These are phyloP conservation scores for Elaeis guineensis DNA, from an alignment of 176 grass and related monocot species.

Conservation along the genomic window DNA sequence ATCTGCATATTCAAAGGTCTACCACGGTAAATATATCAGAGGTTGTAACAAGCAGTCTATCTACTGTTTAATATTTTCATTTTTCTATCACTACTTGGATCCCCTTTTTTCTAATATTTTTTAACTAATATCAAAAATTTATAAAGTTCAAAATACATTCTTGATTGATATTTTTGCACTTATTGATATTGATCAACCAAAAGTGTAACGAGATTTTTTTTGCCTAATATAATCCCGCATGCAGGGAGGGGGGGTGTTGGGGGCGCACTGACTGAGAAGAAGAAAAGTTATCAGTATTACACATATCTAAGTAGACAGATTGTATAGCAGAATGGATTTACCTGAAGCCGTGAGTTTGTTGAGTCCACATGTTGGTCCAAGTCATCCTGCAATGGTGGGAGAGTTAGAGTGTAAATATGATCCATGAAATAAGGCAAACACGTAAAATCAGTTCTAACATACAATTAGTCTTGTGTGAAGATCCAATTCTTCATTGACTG, in stretches of 20 bases:
- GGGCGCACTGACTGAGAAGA: not conserved
- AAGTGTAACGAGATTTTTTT: too few relatives aligned
- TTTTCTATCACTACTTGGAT: too few relatives aligned
- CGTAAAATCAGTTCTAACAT: constrained; percentile 5
- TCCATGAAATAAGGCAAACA: constrained; percentile 5
- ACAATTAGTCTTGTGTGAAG: constrained; percentile 94
- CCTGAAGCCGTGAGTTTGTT: constrained; percentile 82
- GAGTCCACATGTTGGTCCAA: constrained; percentile 71
- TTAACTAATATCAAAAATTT: too few relatives aligned
- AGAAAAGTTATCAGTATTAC: not conserved
- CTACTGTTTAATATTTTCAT: too few relatives aligned
- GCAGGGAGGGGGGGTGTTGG: too few relatives aligned
- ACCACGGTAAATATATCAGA: too few relatives aligned
- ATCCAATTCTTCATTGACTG: constrained; percentile 92
- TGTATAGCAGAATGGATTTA: constrained; percentile 9
- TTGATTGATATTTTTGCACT: too few relatives aligned
- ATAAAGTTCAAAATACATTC: too few relatives aligned
- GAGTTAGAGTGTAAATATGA: constrained; percentile 1
- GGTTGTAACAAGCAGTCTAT: too few relatives aligned
- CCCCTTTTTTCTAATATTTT: too few relatives aligned
- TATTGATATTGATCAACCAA: too few relatives aligned
- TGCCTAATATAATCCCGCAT: not conserved
- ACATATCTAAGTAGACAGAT: not conserved
- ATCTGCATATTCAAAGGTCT: too few relatives aligned
- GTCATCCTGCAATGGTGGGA: constrained; percentile 50